Evolutionary conservation across 2,329 filamentous ascomycete species (phyloP).

Genomic region (Amylocarpus encephaloides): DNA sequence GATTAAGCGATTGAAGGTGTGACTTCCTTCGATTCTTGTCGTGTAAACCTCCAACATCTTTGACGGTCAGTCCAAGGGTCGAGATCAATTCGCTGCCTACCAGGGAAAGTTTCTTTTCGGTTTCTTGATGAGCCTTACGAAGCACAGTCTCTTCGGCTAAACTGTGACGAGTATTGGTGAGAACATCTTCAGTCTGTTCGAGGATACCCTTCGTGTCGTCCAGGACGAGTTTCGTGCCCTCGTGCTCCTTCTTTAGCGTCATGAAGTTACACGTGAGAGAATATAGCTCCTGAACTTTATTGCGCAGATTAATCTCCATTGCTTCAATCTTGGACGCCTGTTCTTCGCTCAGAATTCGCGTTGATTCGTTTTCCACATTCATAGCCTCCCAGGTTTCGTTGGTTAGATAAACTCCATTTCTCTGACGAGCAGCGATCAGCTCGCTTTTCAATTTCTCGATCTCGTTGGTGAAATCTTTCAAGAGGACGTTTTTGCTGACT

Average conservation of each 20-base stretch:
- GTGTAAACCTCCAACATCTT: constrained; percentile 73
- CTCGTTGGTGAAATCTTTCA: constrained; percentile 83
- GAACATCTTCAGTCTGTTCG: constrained; percentile 79
- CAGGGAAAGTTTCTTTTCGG: constrained; percentile 67
- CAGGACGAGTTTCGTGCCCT: constrained; percentile 63
- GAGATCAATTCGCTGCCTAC: constrained; percentile 72
- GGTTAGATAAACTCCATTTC: constrained; percentile 91
- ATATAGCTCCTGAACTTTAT: constrained; percentile 91
- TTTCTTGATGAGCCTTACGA: constrained; percentile 77
- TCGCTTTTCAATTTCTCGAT: constrained; percentile 95
- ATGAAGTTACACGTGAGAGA: constrained; percentile 81
- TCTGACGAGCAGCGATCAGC: constrained; percentile 82
- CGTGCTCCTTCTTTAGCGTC: constrained; percentile 82
- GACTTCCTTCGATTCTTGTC: constrained; percentile 83
- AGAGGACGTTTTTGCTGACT: constrained; percentile 85
- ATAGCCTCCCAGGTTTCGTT: constrained; percentile 87
- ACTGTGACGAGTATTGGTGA: constrained; percentile 67
- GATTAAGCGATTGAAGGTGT: constrained; percentile 74
- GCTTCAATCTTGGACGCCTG: constrained; percentile 88
- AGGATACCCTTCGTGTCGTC: constrained; percentile 76
- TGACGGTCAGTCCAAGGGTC: constrained; percentile 70
- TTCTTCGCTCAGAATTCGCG: constrained; percentile 85
- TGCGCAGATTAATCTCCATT: constrained; percentile 81
- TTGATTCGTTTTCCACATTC: constrained; percentile 84
- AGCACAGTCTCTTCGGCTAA: constrained; percentile 75